Evolutionary conservation across 2,329 filamentous ascomycete species (phyloP), one percentile per base, ranked within the genome.

Genomic region (Xylogone sp.): DNA sequence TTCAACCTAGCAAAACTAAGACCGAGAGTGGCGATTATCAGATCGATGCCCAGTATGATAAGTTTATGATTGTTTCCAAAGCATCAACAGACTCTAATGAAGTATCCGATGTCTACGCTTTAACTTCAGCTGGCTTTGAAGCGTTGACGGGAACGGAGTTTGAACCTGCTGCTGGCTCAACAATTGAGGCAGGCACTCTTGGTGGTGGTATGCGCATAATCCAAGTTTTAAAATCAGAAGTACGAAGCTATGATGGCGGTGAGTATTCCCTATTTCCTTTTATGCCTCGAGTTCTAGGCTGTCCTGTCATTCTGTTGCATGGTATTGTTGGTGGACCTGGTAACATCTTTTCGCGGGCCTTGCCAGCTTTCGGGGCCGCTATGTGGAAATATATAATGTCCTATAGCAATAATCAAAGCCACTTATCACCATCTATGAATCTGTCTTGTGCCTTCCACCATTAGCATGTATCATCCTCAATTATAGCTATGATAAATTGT

Each of bases 191-290:
- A 18, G 90, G 89, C 16, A 88, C 87, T 0, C 82, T 99, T 68
- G 88, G 87, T n/a, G 82, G 82, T 48, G 84, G 88, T 54, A 88
- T 82, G 65, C 83, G 90, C 53, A 85, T 97, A 29, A 86, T 97
- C 16, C 94, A 97, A 65, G 86, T 96, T 2, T 76, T 96, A 49
- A 88, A 86, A 57, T 90, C 85, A 1, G 93, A 97, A 64, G 83
- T 97, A 21, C 82, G 93, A 53, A 93, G 87, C 55, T 99, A 97
- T 62, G 92, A 97, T 67, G 86, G 86, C 69, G 86, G 90, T 93
- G 69, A 78, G 85, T 76, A 43, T 45, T 50, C 27, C 39, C 31
- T 21, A 60, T 62, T 50, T 58, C 52, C 52, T 56, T 51, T 20
- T 27, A 47, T 39, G n/a, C 13, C n/a, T 16, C 34, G 4, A 39